Evolutionary conservation across 805 yeast species (phyloP).

Genomic region (Nakazawaea pomicola): DNA sequence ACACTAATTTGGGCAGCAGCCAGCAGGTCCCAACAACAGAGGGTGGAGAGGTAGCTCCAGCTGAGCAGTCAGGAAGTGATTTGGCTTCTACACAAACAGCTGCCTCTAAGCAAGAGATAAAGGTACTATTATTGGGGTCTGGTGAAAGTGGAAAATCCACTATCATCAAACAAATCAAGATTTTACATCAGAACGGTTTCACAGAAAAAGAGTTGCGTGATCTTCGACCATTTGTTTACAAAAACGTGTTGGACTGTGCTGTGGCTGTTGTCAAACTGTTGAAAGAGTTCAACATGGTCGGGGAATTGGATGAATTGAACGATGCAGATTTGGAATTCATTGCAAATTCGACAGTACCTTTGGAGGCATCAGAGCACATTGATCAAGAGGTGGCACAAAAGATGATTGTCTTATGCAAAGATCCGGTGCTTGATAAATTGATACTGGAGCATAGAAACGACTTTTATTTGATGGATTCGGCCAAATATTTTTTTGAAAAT

Average conservation of each 20-base stretch:
- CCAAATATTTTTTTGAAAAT: slow-evolving; percentile 69
- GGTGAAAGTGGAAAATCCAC: slow-evolving; percentile 87
- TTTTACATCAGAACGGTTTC: slow-evolving; percentile 68
- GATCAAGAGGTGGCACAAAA: slow-evolving; percentile 43
- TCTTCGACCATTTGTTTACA: slow-evolving; percentile 73
- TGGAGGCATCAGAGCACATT: slow-evolving; percentile 49
- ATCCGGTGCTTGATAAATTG: slow-evolving; percentile 53
- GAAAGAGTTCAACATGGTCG: slow-evolving; percentile 39
- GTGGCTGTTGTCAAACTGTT: slow-evolving; percentile 67
- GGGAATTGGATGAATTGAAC: slow-evolving; percentile 27
- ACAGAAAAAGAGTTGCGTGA: slow-evolving; percentile 65
- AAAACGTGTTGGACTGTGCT: slow-evolving; percentile 73
- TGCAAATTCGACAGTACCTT: slow-evolving; percentile 41
- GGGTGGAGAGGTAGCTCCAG: too few relatives aligned
- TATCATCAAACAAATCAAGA: slow-evolving; percentile 76
- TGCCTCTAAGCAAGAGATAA: slow-evolving; percentile 44
- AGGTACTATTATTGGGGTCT: slow-evolving; percentile 76
- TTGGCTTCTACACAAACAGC: neutral
- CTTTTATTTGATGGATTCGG: slow-evolving; percentile 83
- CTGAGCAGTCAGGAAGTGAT: neutral
- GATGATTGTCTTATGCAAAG: slow-evolving; percentile 48
- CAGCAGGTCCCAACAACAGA: too few relatives aligned
- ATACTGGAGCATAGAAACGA: slow-evolving; percentile 57
- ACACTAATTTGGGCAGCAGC: neutral
- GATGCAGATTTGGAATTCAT: slow-evolving; percentile 37